Conservation (phyloP, 139 green algal genomes). For the Zygnema cylindricum region DNA sequence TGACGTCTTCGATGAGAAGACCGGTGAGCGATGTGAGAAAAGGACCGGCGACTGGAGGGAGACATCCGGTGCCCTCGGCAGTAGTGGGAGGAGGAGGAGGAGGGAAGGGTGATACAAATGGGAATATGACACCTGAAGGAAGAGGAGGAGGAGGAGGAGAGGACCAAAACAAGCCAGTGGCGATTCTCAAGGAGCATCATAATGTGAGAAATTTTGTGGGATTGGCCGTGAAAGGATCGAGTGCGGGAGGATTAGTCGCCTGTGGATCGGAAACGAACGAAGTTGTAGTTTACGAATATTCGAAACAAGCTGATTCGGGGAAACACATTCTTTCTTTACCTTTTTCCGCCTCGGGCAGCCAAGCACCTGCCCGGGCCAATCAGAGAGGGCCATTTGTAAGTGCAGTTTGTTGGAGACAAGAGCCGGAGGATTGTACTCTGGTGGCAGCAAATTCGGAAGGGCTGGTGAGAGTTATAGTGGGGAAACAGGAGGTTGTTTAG, state of each 20-base stretch:
- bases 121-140: neutral
- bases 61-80: neutral
- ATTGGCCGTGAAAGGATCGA: slow-evolving; percentile 16
- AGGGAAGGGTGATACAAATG: neutral
- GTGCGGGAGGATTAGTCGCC: slow-evolving; percentile 18
- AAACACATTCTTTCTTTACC: slow-evolving; percentile 2
- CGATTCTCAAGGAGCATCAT: slow-evolving; percentile 9
- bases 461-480: slow-evolving; percentile 31
- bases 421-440: neutral
- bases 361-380: neutral
- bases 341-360: neutral
- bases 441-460: slow-evolving; percentile 46
- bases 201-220: slow-evolving; percentile 55
- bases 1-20: neutral
- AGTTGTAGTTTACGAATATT: slow-evolving; percentile 35
- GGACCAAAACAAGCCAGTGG: neutral
- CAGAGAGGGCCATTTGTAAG: slow-evolving; percentile 48
- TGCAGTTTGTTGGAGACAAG: slow-evolving; percentile 40
- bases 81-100: neutral
- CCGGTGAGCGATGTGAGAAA: neutral
- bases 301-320: neutral
- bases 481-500: neutral
- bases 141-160: neutral
- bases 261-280: slow-evolving; percentile 51
- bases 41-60: neutral